These are phyloP conservation scores for Dendrostoma leiphaemia DNA, from an alignment of 2,329 filamentous ascomycete genomes.

Conservation along the genomic window DNA sequence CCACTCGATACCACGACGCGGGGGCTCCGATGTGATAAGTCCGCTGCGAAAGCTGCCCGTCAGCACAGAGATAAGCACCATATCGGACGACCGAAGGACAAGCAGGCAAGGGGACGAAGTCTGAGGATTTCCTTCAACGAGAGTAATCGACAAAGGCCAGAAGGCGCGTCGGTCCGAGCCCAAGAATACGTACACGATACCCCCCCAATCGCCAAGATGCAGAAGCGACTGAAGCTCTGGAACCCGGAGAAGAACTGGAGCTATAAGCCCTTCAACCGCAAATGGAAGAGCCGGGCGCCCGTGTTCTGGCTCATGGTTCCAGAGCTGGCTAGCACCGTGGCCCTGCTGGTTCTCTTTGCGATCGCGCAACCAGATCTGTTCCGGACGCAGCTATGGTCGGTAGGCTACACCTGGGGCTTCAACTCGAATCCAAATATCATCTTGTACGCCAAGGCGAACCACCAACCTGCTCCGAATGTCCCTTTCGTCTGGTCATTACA, in stretches of 20 bases:
- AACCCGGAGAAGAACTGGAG: slow-evolving; percentile 30
- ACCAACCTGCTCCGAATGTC: slow-evolving; percentile 57
- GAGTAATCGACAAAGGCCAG: too few species aligned
- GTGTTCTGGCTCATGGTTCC: slow-evolving; percentile 63
- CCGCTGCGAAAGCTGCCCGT: slow-evolving; percentile 15
- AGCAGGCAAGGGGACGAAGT: too few species aligned
- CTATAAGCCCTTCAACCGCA: slow-evolving; percentile 58
- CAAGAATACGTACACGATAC: not conserved
- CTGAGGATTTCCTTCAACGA: too few species aligned
- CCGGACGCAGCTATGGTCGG: slow-evolving; percentile 69
- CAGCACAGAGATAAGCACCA: slow-evolving; percentile 11
- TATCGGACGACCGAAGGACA: too few species aligned
- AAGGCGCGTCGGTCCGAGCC: too few species aligned
- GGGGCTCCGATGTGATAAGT: slow-evolving; percentile 13
- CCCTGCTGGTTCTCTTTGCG: slow-evolving; percentile 67
- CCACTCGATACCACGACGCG: not conserved
- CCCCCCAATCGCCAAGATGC: slow-evolving; percentile 8
- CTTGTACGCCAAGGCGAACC: slow-evolving; percentile 72
- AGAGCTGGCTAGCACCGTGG: slow-evolving; percentile 65
- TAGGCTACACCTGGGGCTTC: slow-evolving; percentile 68
- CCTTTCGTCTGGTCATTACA: slow-evolving; percentile 72
- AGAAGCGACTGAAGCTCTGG: not conserved
- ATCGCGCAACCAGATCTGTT: slow-evolving; percentile 73
- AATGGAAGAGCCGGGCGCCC: slow-evolving; percentile 56
- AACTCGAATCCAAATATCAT: slow-evolving; percentile 71